A percentile compares a stretch with the other conserved stretches of the same genome.
Conservation (phyloP, 83 land plant genomes). For the Picea abies region DNA sequence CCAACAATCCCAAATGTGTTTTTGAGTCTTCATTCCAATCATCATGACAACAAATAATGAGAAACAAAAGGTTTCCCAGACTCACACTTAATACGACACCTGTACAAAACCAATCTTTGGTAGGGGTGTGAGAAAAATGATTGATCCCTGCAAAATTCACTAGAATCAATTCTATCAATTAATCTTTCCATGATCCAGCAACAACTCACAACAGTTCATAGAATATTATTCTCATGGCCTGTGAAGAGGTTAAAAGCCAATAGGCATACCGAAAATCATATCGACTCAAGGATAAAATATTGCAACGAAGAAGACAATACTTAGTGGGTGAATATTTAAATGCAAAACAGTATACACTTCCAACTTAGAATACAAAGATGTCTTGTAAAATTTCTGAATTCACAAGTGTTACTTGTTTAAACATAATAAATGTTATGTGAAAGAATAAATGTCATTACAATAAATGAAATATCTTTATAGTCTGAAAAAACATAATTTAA, state of each 20-base stretch:
- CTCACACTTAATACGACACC: slow-evolving; percentile 91
- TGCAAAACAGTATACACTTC: neutral
- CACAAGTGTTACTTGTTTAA: too few species aligned
- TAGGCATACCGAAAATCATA: neutral
- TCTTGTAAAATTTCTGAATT: too few species aligned
- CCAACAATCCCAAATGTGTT: slow-evolving; percentile 86
- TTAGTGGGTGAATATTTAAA: neutral
- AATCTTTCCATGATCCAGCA: neutral
- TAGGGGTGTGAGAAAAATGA: slow-evolving; percentile 40
- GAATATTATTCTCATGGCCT: neutral
- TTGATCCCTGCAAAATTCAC: slow-evolving; percentile 69
- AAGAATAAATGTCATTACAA: too few species aligned
- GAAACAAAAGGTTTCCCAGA: slow-evolving; percentile 90
- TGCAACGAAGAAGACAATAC: neutral
- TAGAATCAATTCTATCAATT: slow-evolving; percentile 4
- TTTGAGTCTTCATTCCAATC: slow-evolving; percentile 97
- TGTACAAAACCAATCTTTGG: slow-evolving; percentile 67
- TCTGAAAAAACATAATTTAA: too few species aligned
- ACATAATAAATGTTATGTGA: too few species aligned
- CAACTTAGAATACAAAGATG: neutral
- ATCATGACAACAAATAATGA: slow-evolving; percentile 72
- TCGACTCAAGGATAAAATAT: neutral
- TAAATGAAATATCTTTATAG: too few species aligned
- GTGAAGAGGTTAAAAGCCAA: neutral
- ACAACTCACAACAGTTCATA: too few species aligned